phyloP scores from a whole-genome alignment of 495 filamentous ascomycete species.

The Patellaria atrata region DNA sequence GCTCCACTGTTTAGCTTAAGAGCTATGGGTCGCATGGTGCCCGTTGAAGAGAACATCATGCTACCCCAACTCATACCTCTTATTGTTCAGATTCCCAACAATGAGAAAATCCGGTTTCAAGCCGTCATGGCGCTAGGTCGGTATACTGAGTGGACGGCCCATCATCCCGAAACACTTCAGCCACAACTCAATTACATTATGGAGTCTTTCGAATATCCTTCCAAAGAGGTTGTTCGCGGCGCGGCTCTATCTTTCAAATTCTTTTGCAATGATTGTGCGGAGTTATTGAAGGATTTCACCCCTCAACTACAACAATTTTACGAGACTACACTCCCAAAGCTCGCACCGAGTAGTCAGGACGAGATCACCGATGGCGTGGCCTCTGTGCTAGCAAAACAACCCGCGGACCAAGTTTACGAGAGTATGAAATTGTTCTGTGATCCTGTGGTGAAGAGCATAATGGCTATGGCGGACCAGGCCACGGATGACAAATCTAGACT shows the following conservation, averaged over 20 bases:
- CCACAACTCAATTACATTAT: slow-evolving; percentile 90
- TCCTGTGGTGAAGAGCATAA: slow-evolving; percentile 72
- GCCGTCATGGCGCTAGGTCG: slow-evolving; percentile 92
- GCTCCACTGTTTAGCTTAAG: slow-evolving; percentile 89
- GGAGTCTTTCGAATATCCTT: slow-evolving; percentile 69
- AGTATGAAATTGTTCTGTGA: slow-evolving; percentile 88
- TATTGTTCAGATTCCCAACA: slow-evolving; percentile 83
- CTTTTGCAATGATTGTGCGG: slow-evolving; percentile 86
- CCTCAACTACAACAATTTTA: slow-evolving; percentile 82
- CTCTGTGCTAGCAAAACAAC: slow-evolving; percentile 75
- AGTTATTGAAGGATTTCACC: slow-evolving; percentile 65
- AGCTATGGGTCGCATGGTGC: slow-evolving; percentile 96
- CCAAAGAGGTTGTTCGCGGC: slow-evolving; percentile 76
- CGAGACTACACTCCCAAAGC: slow-evolving; percentile 66
- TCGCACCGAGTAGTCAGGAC: slow-evolving; percentile 76
- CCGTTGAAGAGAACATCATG: slow-evolving; percentile 69
- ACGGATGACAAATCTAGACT: slow-evolving; percentile 65
- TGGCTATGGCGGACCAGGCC: slow-evolving; percentile 74
- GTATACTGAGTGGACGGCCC: slow-evolving; percentile 95
- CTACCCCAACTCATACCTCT: slow-evolving; percentile 81
- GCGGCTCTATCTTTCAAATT: slow-evolving; percentile 92
- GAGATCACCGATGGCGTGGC: slow-evolving; percentile 93
- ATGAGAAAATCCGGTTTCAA: slow-evolving; percentile 92
- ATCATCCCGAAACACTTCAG: slow-evolving; percentile 82
- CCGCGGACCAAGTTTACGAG: slow-evolving; percentile 59